Evolutionary conservation across 257 asterid genomes (phyloP).

Genomic region (Nicotiana undulata): DNA sequence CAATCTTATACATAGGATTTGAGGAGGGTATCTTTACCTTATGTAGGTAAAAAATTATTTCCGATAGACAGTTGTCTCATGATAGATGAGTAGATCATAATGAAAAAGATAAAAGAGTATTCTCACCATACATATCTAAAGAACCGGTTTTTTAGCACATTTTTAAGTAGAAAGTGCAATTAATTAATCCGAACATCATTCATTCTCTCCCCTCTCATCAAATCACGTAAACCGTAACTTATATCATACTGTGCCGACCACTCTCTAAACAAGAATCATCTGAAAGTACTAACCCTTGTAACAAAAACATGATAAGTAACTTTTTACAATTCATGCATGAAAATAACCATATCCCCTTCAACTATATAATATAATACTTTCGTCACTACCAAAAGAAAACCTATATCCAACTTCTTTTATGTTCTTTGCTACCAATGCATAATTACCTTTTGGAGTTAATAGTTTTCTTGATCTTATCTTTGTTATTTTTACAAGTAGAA

Average conservation of each 20-base stretch:
- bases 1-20: too few species aligned
- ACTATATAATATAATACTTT: neutral
- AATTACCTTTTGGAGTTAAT: neutral
- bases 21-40: too few species aligned
- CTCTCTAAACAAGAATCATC: slow-evolving; percentile 4
- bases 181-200: neutral
- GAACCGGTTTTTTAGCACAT: too few species aligned
- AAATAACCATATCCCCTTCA: neutral
- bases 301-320: slow-evolving; percentile 1
- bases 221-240: slow-evolving; percentile 7
- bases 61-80: too few species aligned
- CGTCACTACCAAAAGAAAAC: neutral
- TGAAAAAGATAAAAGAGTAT: too few species aligned
- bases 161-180: neutral
- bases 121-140: too few species aligned
- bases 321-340: slow-evolving; percentile 6
- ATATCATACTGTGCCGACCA: neutral
- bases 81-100: too few species aligned
- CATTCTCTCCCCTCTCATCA: neutral
- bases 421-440: neutral
- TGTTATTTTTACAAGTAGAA: neutral
- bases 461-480: neutral
- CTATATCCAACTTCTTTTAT: neutral
- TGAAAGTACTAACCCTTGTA: neutral
- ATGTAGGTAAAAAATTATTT: too few species aligned